Conservation (phyloP, 345 rosid genomes). For the Lumnitzera racemosa region DNA sequence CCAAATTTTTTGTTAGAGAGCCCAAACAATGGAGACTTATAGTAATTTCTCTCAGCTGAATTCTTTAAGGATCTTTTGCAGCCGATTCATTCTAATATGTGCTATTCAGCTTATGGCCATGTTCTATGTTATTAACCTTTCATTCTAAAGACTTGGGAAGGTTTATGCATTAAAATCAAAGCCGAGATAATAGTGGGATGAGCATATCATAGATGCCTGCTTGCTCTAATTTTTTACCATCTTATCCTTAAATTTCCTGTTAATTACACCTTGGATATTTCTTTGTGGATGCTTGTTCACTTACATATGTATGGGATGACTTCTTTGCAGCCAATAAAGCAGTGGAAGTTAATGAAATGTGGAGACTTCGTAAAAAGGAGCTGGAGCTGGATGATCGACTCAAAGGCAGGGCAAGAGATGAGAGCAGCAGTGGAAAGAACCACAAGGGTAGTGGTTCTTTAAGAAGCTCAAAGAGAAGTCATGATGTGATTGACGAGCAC, state of each 20-base stretch:
- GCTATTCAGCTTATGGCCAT: neutral
- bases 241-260: no score
- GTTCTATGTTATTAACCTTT: neutral
- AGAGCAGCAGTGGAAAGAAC: constrained; percentile 20
- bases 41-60: no score
- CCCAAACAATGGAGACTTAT: no score
- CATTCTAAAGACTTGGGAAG: neutral
- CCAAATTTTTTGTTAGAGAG: no score
- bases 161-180: no score
- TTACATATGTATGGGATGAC: constrained; percentile 3
- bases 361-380: constrained; percentile 73
- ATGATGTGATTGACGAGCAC: constrained; percentile 14
- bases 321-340: constrained; percentile 58
- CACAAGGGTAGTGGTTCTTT: constrained; percentile 13
- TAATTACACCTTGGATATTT: neutral
- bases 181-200: no score
- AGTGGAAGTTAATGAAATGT: constrained; percentile 83
- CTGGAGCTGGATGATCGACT: constrained; percentile 43
- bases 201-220: no score
- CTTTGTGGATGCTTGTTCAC: neutral
- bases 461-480: constrained; percentile 25
- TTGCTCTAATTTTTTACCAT: no score
- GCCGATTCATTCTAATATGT: no score
- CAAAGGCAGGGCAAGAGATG: constrained; percentile 33
- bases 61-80: no score